phyloP scores from a whole-genome alignment of 306 rosid genomes.

The Cotoneaster glaucophyllus region DNA sequence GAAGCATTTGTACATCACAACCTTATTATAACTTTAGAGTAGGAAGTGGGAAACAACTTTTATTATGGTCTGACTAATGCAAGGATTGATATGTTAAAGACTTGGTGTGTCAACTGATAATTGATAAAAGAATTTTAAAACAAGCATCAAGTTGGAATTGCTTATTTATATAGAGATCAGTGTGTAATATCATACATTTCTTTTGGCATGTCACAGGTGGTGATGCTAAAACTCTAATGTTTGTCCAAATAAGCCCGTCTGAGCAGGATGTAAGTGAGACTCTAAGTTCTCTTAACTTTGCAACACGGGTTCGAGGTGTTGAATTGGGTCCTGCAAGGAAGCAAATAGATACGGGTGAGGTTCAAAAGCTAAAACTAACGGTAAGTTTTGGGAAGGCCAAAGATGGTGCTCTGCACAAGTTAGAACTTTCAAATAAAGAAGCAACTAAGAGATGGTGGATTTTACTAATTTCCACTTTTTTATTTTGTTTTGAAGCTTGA shows the following conservation, averaged over 20 bases:
- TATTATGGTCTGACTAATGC: background rate
- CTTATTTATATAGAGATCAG: background rate
- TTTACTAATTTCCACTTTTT: background rate
- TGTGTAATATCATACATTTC: background rate
- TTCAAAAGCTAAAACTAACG: conserved; percentile 7
- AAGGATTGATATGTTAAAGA: background rate
- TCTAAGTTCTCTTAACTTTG: conserved; percentile 14
- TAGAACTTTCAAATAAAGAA: background rate
- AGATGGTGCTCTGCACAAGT: background rate
- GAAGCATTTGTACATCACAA: background rate
- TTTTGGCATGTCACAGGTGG: conserved; percentile 13
- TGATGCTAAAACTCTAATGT: conserved; percentile 25
- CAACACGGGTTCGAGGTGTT: conserved; percentile 12
- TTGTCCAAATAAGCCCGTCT: conserved; percentile 22
- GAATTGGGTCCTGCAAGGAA: conserved; percentile 21
- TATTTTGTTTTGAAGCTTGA: conserved; percentile 5
- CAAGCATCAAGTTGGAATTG: background rate
- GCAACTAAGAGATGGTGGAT: background rate
- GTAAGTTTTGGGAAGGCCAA: background rate
- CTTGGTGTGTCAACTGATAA: background rate
- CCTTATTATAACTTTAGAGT: background rate
- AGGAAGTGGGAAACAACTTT: background rate
- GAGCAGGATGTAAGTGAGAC: conserved; percentile 18
- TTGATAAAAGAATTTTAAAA: background rate
- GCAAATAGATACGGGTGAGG: conserved; percentile 11